phyloP scores from a whole-genome alignment of 306 rosid genomes.

The Pterocarpus santalinus region DNA sequence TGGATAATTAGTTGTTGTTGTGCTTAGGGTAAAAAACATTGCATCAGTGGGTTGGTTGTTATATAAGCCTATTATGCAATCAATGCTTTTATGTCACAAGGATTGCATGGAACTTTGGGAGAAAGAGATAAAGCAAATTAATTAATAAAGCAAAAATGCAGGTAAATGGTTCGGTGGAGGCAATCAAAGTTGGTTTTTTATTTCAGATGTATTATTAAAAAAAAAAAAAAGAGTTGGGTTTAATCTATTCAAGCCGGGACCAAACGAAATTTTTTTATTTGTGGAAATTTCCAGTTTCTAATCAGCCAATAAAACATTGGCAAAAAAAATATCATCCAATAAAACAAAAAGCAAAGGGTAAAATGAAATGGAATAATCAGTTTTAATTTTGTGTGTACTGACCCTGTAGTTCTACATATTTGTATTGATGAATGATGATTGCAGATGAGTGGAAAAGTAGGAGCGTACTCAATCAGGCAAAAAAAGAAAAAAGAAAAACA shows the following conservation, averaged over 20 bases:
- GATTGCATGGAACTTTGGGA: neutral
- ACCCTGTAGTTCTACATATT: too few relatives aligned
- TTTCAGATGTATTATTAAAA: too few relatives aligned
- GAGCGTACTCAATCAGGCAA: neutral
- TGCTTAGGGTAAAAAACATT: neutral
- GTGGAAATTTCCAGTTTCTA: neutral
- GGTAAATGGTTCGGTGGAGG: constrained; percentile 41
- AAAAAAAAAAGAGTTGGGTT: constrained; percentile 2
- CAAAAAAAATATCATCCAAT: too few relatives aligned
- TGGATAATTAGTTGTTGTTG: neutral
- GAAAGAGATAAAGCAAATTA: constrained; percentile 2
- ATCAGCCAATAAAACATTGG: neutral
- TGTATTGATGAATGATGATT: neutral
- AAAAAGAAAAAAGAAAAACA: too few relatives aligned
- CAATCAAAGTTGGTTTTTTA: neutral
- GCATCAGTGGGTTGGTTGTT: too few relatives aligned
- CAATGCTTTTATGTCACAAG: constrained; percentile 11
- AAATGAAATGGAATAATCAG: neutral
- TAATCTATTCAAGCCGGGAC: neutral
- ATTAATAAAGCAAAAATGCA: constrained; percentile 43
- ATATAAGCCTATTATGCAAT: neutral
- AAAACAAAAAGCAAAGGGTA: neutral
- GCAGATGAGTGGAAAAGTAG: neutral
- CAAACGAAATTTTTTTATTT: neutral
- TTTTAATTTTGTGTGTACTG: neutral